phyloP scores from a whole-genome alignment of 305 asterid genomes.

The Fraxinus sp. region DNA sequence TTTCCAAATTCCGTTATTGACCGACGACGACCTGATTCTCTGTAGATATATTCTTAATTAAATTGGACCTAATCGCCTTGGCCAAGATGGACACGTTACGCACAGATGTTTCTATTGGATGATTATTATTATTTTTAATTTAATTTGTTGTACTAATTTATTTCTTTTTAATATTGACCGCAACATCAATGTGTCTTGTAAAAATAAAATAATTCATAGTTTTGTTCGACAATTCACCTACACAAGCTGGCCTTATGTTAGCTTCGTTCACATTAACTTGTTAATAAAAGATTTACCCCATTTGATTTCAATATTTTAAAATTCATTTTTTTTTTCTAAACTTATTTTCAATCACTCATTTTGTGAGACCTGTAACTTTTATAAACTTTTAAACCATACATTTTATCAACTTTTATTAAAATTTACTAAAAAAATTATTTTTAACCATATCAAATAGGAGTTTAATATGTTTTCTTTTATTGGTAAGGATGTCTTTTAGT shows the following conservation, averaged over 20 bases:
- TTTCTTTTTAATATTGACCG: neutral
- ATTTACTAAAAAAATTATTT: too few species aligned
- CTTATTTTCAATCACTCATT: neutral
- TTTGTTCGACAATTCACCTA: neutral
- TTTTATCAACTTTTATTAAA: too few species aligned
- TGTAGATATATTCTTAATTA: neutral
- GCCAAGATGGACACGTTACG: neutral
- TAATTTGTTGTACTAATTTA: neutral
- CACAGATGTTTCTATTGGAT: neutral
- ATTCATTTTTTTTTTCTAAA: too few species aligned
- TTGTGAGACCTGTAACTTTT: neutral
- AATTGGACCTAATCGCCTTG: neutral
- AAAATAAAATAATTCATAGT: neutral
- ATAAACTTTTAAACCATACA: too few species aligned
- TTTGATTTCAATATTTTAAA: neutral
- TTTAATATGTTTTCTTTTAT: too few species aligned
- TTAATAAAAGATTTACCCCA: neutral
- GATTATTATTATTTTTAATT: neutral
- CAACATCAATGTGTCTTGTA: neutral
- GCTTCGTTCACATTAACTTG: neutral
- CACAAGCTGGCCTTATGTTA: neutral
- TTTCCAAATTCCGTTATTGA: conserved; percentile 10
- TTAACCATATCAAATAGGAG: too few species aligned
- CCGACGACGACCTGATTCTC: neutral
- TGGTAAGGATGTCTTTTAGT: too few species aligned